Conservation (phyloP, 768 basidiomycete species). For the Lentinula boryana region DNA sequence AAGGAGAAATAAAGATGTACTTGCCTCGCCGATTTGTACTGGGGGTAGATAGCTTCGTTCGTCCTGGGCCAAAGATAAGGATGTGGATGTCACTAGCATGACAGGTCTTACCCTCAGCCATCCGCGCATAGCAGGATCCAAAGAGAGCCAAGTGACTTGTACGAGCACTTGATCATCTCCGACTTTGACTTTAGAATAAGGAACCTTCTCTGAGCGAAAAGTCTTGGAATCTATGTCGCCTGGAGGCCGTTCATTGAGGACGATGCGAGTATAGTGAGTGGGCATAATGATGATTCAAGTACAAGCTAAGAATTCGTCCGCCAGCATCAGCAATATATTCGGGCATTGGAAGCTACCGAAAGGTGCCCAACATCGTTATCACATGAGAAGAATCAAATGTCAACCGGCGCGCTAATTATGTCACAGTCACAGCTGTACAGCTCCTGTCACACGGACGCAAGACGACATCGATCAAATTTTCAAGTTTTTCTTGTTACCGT, state of each 20-base stretch:
- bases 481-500: background rate
- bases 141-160: constrained; percentile 69
- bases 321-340: background rate
- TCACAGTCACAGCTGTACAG: constrained; percentile 5
- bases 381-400: background rate
- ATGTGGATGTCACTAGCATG: background rate
- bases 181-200: constrained; percentile 47
- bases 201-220: constrained; percentile 55
- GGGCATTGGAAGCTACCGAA: background rate
- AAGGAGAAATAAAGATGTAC: constrained; percentile 2
- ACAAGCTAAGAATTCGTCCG: background rate
- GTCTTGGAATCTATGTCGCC: constrained; percentile 67
- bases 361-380: background rate
- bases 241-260: constrained; percentile 70
- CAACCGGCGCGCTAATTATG: background rate
- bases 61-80: constrained; percentile 29
- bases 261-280: constrained; percentile 53
- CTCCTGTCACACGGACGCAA: background rate
- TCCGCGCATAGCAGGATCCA: constrained; percentile 88
- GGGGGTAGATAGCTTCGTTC: constrained; percentile 66
- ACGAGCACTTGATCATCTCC: constrained; percentile 57
- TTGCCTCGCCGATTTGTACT: constrained; percentile 60
- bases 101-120: constrained; percentile 43
- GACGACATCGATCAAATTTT: background rate
- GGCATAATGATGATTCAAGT: background rate